Conservation (phyloP, 2,329 filamentous ascomycete genomes). For the Aureobasidium lini region DNA sequence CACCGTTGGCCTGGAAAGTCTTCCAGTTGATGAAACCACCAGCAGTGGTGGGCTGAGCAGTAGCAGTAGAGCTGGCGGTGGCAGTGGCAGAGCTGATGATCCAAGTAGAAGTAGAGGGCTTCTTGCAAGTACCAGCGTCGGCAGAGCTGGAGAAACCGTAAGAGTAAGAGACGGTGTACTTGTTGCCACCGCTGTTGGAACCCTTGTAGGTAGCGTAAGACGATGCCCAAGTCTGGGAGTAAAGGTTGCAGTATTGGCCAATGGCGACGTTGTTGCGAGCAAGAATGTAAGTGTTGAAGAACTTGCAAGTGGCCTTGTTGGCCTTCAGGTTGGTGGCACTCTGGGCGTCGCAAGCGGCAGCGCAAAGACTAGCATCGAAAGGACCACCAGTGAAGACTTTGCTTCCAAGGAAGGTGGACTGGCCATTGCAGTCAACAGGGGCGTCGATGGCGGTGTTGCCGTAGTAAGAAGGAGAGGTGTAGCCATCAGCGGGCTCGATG, state of each 20-base stretch:
- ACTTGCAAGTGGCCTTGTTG: constrained; percentile 16
- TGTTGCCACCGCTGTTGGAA: constrained; percentile 16
- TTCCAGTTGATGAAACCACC: constrained; percentile 19
- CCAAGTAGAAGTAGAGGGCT: constrained; percentile 11
- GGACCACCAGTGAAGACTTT: constrained; percentile 21
- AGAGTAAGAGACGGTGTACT: constrained; percentile 16
- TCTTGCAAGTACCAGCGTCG: constrained; percentile 16
- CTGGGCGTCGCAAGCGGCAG: constrained; percentile 21
- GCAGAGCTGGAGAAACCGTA: constrained; percentile 16
- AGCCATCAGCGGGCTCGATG: constrained; percentile 22
- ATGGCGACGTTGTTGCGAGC: constrained; percentile 14
- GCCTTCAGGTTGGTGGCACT: constrained; percentile 18
- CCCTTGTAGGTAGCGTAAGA: constrained; percentile 20
- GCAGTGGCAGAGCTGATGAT: constrained; percentile 7
- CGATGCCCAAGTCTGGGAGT: constrained; percentile 18
- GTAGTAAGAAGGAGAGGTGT: constrained; percentile 18
- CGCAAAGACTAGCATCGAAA: constrained; percentile 25
- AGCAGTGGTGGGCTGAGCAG: background rate
- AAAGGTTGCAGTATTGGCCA: constrained; percentile 25
- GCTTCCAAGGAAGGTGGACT: constrained; percentile 20
- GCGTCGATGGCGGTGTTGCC: constrained; percentile 26
- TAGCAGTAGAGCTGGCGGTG: background rate
- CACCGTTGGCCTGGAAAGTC: constrained; percentile 20
- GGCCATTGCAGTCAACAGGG: constrained; percentile 23
- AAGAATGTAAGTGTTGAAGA: constrained; percentile 21